Evolutionary conservation across 1,284 basidiomycete genomes (phyloP), one percentile per base, ranked within the genome.

Genomic region (Rhodotorula sp.): DNA sequence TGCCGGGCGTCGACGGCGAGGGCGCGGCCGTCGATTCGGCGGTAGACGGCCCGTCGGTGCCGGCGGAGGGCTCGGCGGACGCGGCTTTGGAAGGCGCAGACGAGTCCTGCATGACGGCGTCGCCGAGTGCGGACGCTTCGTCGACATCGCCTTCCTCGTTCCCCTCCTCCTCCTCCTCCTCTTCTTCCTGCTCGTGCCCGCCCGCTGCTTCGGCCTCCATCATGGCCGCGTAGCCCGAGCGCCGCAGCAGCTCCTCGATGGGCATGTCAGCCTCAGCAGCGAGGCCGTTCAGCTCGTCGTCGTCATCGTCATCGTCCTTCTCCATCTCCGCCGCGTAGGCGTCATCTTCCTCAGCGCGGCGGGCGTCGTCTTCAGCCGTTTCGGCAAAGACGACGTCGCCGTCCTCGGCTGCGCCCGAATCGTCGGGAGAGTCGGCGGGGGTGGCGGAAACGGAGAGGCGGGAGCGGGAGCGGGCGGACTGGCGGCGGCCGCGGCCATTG

Each of bases 261-360:
- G 73, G 72, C 68, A 67, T 73, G 67, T 64, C 72, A 50, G 67
- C 74, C 42, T 78, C 76, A 10, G 71, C 73, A 12, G 76, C 68
- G 13, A 79, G 63, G 23, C 68, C 71, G 17, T 74, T 77, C 19
- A 78, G 61, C 66, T 78, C 77, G 25, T 78, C 77, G 66, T 67
- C 75, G 8, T 78, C 78, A 17, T 79, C 66, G 50, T 76, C 75
- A 8, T 69, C 76, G 4, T 79, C 79, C 19, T 77, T 66, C 41
- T 73, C 72, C 69, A 75, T 73, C 41, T 73, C 72, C 1, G 67
- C 73, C n/a, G 59, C 67, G 25, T 61, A 66, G 21, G 44, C 52
- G 21, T 67, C 64, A 44, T 75, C 74, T 59, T 70, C 71, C 55
- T 73, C 65, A 3, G 64, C 71, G 12, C 73, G 71, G 27, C 63